phyloP scores from a whole-genome alignment of 257 asterid genomes.

The Solanum verrucosum region DNA sequence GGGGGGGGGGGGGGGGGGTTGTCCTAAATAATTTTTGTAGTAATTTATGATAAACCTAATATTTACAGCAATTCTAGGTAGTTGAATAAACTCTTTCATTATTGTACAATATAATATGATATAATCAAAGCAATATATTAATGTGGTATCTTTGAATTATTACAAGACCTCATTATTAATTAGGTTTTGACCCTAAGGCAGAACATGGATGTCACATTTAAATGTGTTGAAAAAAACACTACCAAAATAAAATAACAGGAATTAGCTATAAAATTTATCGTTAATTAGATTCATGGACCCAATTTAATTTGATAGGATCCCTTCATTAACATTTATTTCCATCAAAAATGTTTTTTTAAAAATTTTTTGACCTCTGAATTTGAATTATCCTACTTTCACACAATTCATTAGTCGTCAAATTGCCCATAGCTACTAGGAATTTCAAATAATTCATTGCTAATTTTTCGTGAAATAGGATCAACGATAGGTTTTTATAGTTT shows the following conservation, averaged over 20 bases:
- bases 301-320: not conserved
- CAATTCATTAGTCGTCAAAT: not conserved
- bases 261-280: not conserved
- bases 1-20: accelerated
- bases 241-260: not conserved
- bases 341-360: not conserved
- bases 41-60: not conserved
- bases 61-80: not conserved
- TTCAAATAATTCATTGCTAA: not conserved
- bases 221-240: not conserved
- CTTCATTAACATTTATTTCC: not conserved
- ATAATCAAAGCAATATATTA: not conserved
- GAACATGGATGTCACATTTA: not conserved
- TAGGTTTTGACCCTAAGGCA: not conserved
- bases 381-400: not conserved
- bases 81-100: not conserved
- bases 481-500: not conserved
- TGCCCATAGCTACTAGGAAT: not conserved
- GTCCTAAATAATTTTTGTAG: not conserved
- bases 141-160: not conserved
- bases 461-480: not conserved
- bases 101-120: not conserved
- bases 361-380: not conserved
- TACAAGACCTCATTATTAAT: not conserved
- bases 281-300: not conserved